A percentile compares a stretch with the other conserved stretches of the same genome.
These are phyloP conservation scores for Apiospora rasikravindrae DNA, from an alignment of 2,329 filamentous ascomycete genomes.

Conservation along the genomic window DNA sequence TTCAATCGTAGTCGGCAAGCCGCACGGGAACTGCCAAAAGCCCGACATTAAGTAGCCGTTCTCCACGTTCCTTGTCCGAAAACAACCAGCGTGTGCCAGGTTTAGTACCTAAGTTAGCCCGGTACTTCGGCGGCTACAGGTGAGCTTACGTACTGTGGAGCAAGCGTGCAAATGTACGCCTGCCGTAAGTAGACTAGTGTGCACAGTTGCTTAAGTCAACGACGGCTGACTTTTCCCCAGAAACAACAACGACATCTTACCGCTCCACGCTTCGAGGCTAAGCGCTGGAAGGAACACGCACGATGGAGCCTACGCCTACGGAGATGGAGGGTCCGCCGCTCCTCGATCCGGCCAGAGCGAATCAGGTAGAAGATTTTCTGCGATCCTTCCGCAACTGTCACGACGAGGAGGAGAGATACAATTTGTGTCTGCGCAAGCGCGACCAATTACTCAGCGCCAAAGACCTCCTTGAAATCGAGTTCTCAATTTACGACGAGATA, in stretches of 20 bases:
- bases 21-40: not conserved
- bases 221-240: not conserved
- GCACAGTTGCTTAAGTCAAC: not conserved
- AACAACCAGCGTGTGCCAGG: not conserved
- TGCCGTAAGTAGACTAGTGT: slow-evolving; percentile 13
- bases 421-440: slow-evolving; percentile 11
- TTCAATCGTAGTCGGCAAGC: not conserved
- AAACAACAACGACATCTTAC: not conserved
- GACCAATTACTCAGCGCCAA: slow-evolving; percentile 14
- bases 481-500: slow-evolving; percentile 11
- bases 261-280: not conserved
- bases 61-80: slow-evolving; percentile 1
- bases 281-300: not conserved
- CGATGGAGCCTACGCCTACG: not conserved
- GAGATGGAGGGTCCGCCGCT: not conserved
- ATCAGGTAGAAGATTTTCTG: slow-evolving; percentile 5
- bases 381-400: not conserved
- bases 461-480: slow-evolving; percentile 15
- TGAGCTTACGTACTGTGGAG: slow-evolving; percentile 5
- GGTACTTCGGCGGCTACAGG: not conserved
- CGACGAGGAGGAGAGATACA: slow-evolving; percentile 16
- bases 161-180: slow-evolving; percentile 15
- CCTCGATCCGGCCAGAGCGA: not conserved
- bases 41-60: slow-evolving; percentile 3
- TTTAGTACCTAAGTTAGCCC: not conserved